Percentiles rank a stretch among this genome's conserved stretches.
These are phyloP conservation scores for Ampelomyces quisqualis DNA, from an alignment of 2,329 filamentous ascomycete genomes.

Conservation along the genomic window DNA sequence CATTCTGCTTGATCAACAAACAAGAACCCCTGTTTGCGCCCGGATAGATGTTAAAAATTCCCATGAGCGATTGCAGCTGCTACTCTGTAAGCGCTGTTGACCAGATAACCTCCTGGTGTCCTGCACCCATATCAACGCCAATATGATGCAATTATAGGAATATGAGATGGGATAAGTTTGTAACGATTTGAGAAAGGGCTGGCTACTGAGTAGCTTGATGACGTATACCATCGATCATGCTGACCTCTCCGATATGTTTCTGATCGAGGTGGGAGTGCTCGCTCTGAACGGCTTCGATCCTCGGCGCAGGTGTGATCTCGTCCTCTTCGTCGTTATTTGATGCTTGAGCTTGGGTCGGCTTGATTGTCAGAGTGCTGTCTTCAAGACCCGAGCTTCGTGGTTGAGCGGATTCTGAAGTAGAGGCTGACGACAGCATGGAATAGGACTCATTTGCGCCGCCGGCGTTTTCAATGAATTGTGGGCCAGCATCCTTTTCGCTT, in stretches of 20 bases:
- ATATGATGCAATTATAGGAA: too few relatives aligned
- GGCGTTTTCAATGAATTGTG: slow-evolving; percentile 46
- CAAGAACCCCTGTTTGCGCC: too few relatives aligned
- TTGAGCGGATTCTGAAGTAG: background rate
- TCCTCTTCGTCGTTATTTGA: slow-evolving; percentile 20
- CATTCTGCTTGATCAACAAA: too few relatives aligned
- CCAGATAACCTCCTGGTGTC: too few relatives aligned
- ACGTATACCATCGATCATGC: slow-evolving; percentile 26
- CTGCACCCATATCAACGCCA: too few relatives aligned
- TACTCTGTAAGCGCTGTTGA: too few relatives aligned
- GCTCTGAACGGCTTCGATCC: slow-evolving; percentile 22
- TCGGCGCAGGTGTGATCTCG: slow-evolving; percentile 29
- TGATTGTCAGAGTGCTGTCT: slow-evolving; percentile 34
- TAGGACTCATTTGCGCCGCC: slow-evolving; percentile 7
- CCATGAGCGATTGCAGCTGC: too few relatives aligned
- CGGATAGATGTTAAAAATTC: too few relatives aligned
- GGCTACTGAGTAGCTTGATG: slow-evolving; percentile 37
- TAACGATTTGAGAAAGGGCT: too few relatives aligned
- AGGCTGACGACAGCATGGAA: slow-evolving; percentile 1
- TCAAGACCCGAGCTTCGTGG: slow-evolving; percentile 10
- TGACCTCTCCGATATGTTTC: slow-evolving; percentile 40
- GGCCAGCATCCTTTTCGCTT: slow-evolving; percentile 46
- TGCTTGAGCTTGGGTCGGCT: slow-evolving; percentile 15
- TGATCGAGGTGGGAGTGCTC: slow-evolving; percentile 28
- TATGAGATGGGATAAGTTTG: too few relatives aligned